phyloP scores from a whole-genome alignment of 2,329 filamentous ascomycete species.

The Aspergillus niger region DNA sequence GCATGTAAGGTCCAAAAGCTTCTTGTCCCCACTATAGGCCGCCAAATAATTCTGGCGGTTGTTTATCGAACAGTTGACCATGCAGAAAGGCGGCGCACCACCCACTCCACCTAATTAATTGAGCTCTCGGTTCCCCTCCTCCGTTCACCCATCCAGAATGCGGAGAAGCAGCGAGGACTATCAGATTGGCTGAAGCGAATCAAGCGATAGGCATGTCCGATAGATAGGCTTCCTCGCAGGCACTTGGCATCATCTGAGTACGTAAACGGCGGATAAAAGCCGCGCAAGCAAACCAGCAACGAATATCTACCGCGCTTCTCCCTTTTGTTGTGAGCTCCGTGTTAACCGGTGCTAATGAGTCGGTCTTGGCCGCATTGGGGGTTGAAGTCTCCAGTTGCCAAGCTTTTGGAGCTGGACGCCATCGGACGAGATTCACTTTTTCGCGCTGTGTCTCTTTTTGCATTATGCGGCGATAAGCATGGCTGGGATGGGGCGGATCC shows the following conservation, averaged over 20 bases:
- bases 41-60: conserved; percentile 1
- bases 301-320: background rate
- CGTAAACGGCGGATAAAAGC: conserved; percentile 1
- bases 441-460: background rate
- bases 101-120: background rate
- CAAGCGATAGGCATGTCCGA: background rate
- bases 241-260: background rate
- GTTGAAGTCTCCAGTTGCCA: conserved; percentile 5
- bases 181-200: background rate
- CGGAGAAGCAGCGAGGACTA: background rate
- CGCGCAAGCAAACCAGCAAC: background rate
- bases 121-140: background rate
- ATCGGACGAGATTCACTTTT: background rate
- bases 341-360: background rate
- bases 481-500: background rate
- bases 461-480: background rate
- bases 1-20: conserved; percentile 4
- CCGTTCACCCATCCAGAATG: background rate
- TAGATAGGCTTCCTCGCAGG: background rate
- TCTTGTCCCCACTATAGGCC: conserved; percentile 5
- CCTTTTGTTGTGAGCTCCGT: background rate
- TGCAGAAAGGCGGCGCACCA: background rate
- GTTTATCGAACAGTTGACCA: background rate
- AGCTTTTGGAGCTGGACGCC: conserved; percentile 3
- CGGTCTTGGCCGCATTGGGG: background rate